Evolutionary conservation across 257 asterid genomes (phyloP), one percentile per base, ranked within the genome.

Genomic region (Solanum chilense): DNA sequence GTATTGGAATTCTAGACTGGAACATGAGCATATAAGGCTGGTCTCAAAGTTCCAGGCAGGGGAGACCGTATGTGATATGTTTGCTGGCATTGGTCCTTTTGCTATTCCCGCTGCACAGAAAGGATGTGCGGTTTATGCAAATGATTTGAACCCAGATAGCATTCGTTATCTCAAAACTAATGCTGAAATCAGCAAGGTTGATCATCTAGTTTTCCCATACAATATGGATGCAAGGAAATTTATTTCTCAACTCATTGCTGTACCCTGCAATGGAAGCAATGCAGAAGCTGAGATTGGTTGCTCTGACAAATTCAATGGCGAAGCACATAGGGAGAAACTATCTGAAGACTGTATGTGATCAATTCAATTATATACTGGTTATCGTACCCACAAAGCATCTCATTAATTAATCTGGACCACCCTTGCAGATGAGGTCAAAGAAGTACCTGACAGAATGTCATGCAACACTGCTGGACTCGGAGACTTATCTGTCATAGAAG

Each of bases 1-100:
- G 74, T 97, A 97, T 88, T 96, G 99, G 99, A 96, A 96, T 89
- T 96, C 99, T 82, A 93, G 98, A 89, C 87, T 96, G 94, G 99
- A 96, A 83, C 98, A 96, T 75, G 99, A 96, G 90, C 99, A 96
- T 86, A n/a, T 94, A 47, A 93, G 99, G 90, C 88, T 96, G 74
- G 90, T 94, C 87, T 94, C 98, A 1, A 87, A 91, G 88, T 96
- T 96, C 92, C 91, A 81, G 91, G 85, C 93, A 6, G 98, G 98
- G 85, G 96, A 96, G 88, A 88, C 91, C 56, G 86, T 96, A 74
- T 96, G 98, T 82, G 99, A 96, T 87, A 95, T 96, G 98, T 96
- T 96, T 95, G 91, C 99, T 13, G 99, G 98, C 83, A 93, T 95
- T 88, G 99, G 99, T 86, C 99, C 99, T 42, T 96, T 96, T 87